These are phyloP conservation scores for Talaromyces atroroseus DNA, from an alignment of 2,329 filamentous ascomycete species.

Conservation along the genomic window DNA sequence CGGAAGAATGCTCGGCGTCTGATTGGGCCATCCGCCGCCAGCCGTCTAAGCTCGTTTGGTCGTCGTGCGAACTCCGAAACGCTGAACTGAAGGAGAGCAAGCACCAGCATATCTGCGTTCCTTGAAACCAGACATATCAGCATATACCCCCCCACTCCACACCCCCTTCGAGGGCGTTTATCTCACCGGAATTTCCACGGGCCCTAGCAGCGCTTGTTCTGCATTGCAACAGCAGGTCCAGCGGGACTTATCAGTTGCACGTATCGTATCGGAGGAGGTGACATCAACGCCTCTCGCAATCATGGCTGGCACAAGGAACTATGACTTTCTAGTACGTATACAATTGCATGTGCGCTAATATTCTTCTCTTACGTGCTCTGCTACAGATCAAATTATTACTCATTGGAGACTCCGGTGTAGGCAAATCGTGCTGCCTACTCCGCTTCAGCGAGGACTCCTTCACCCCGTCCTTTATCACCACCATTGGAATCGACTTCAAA, in stretches of 20 bases:
- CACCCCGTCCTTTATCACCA: slow-evolving; percentile 96
- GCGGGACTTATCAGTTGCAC: background rate
- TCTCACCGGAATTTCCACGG: background rate
- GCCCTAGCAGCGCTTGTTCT: background rate
- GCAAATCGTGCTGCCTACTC: slow-evolving; percentile 94
- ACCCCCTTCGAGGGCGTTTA: background rate
- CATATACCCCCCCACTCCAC: background rate
- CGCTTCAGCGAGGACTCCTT: slow-evolving; percentile 97
- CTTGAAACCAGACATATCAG: background rate
- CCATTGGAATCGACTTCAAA: slow-evolving; percentile 99
- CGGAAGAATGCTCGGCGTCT: background rate
- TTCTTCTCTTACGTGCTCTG: background rate
- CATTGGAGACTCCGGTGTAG: slow-evolving; percentile 93
- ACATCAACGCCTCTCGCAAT: slow-evolving; percentile 15
- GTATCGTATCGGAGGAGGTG: background rate
- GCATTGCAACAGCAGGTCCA: background rate
- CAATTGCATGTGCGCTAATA: background rate
- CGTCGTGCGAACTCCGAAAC: slow-evolving; percentile 1
- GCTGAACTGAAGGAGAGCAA: background rate
- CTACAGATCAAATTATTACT: slow-evolving; percentile 88
- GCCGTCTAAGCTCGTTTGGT: slow-evolving; percentile 5
- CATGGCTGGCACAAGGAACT: slow-evolving; percentile 98
- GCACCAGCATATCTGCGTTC: background rate
- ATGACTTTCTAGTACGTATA: slow-evolving; percentile 86
- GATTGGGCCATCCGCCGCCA: slow-evolving; percentile 3